These are phyloP conservation scores for Gliomastix tumulicola DNA, from an alignment of 2,329 filamentous ascomycete genomes.

Conservation along the genomic window DNA sequence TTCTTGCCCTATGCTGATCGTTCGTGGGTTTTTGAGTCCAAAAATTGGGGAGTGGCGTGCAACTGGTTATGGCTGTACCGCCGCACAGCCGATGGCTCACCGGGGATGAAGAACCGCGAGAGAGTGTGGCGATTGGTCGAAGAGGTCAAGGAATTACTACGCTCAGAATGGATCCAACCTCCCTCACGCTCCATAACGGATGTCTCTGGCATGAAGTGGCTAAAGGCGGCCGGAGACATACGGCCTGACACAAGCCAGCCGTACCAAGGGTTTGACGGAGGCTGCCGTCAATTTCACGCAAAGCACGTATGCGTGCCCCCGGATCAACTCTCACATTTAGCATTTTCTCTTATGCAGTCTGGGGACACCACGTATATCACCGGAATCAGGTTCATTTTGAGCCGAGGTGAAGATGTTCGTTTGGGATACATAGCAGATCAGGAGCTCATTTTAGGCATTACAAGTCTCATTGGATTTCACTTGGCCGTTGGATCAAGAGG, in stretches of 20 bases:
- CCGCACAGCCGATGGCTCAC: slow-evolving; percentile 5
- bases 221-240: slow-evolving; percentile 4
- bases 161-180: slow-evolving; percentile 5
- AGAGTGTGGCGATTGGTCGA: slow-evolving; percentile 6
- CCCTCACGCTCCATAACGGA: slow-evolving; percentile 1
- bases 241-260: slow-evolving; percentile 2
- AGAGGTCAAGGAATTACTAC: slow-evolving; percentile 5
- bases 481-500: slow-evolving; percentile 6
- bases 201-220: slow-evolving; percentile 2
- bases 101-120: slow-evolving; percentile 6
- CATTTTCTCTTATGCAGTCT: slow-evolving; percentile 5
- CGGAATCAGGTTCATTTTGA: slow-evolving; percentile 4
- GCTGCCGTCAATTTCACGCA: slow-evolving; percentile 6
- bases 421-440: slow-evolving; percentile 7
- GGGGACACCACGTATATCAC: slow-evolving; percentile 5
- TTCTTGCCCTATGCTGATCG: slow-evolving; percentile 5
- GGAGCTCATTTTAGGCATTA: slow-evolving; percentile 2
- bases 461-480: slow-evolving; percentile 5
- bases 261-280: slow-evolving; percentile 3
- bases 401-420: slow-evolving; percentile 1
- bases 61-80: slow-evolving; percentile 6
- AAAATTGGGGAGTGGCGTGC: slow-evolving; percentile 4
- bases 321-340: slow-evolving; percentile 5
- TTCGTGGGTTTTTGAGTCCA: slow-evolving; percentile 8
- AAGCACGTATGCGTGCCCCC: slow-evolving; percentile 2